These are phyloP conservation scores for Candida tammaniensis DNA, from an alignment of 805 yeast genomes.

Conservation along the genomic window DNA sequence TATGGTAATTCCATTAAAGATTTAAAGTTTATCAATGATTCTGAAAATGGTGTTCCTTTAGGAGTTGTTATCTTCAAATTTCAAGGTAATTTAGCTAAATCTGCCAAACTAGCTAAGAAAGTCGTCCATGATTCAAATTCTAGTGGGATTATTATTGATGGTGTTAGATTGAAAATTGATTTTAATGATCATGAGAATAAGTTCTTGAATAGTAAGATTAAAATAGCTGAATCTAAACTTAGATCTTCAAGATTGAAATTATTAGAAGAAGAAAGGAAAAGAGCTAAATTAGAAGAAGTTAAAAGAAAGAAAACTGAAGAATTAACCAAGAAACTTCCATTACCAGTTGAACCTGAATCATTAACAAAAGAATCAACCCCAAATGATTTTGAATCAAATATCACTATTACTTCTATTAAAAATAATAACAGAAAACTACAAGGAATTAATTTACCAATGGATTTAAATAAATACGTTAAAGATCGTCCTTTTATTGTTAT, in stretches of 20 bases:
- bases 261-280: slow-evolving; percentile 35
- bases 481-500: slow-evolving; percentile 60
- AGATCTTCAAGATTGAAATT: slow-evolving; percentile 22
- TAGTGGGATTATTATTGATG: slow-evolving; percentile 45
- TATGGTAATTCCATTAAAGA: slow-evolving; percentile 62
- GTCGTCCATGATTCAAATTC: slow-evolving; percentile 25
- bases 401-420: slow-evolving; percentile 33
- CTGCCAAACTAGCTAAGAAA: slow-evolving; percentile 34
- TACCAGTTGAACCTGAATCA: slow-evolving; percentile 3
- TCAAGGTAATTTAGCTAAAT: slow-evolving; percentile 51
- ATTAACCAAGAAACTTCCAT: slow-evolving; percentile 1
- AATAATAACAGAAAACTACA: slow-evolving; percentile 27
- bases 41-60: slow-evolving; percentile 72
- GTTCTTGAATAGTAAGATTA: slow-evolving; percentile 34
- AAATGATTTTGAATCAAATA: slow-evolving; percentile 24
- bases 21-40: slow-evolving; percentile 61
- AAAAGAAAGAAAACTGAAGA: slow-evolving; percentile 18
- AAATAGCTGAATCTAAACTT: slow-evolving; percentile 29
- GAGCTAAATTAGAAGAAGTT: slow-evolving; percentile 16
- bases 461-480: slow-evolving; percentile 47
- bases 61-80: slow-evolving; percentile 67
- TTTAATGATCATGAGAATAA: slow-evolving; percentile 46
- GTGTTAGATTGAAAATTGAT: slow-evolving; percentile 51
- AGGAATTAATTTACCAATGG: slow-evolving; percentile 46
- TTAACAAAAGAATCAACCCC: slow-evolving; percentile 5